Base-by-base conservation (phyloP, 2,329 filamentous ascomycete species). In the Herpotrichia juniperi region DNA sequence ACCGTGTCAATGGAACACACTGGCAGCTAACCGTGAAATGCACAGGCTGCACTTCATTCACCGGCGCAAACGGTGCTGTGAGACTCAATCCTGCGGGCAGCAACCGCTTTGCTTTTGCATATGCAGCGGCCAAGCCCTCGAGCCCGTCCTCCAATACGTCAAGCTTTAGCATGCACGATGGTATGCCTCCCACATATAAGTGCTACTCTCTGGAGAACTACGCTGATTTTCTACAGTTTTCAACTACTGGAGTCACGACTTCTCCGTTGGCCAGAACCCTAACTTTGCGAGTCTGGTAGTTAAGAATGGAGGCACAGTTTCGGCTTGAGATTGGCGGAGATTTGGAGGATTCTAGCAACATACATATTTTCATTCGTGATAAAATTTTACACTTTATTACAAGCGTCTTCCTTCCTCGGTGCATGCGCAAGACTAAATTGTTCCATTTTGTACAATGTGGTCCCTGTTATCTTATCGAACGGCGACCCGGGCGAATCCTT, bases 1-100 rank as follows among this genome's bases (percentile, higher is more conserved):
- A 68, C 59, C 59, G 57, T 11, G 56, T 56, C 16, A 71, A 71
- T 57, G 53, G 57, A 9, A 67, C 66, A 2, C 67, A 71, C 47
- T 71, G 66, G 66, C 64, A 68, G 39, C 67, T 56, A 55, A 70
- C 64, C 11, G 66, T 57, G 10, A 63, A 64, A 48, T 71, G 68
- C 48, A 57, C 58, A 9, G 68, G 68, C 32, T 71, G 68, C 55
- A 69, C 66, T 9, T 56, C 60, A 2, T 69, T 48, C 45, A 59
- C 50, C 7, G 59, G 61, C 25, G 39, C 47, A 7, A 58, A 50
- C 4, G 59, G 65, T 12, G 31, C 39, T 8, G 44, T 46, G 8
- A 50, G 50, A 2, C 59, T 71, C 24, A 62, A 65, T 31, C 63
- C 68, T 1, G 57, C 46, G 2, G 55, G 57, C 2, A 59, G 48